Percentiles rank a stretch among this genome's conserved stretches.
phyloP scores from a whole-genome alignment of 208 protist genomes.

The Leishmania aethiopica region DNA sequence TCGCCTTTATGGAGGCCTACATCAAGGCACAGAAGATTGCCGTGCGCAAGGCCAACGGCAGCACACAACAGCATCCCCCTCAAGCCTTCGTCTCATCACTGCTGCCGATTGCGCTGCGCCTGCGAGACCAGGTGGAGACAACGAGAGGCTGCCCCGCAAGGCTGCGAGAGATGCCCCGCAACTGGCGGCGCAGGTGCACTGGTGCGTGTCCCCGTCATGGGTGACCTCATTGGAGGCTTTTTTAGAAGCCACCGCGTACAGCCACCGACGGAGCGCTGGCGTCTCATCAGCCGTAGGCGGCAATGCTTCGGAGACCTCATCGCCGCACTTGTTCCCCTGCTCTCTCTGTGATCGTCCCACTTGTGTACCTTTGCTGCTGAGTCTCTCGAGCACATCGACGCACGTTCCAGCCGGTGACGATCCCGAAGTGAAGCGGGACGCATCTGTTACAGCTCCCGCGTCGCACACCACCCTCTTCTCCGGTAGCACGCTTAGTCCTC shows the following conservation, averaged over 20 bases:
- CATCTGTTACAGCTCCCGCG: neutral
- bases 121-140: no score
- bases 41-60: neutral
- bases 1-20: conserved; percentile 47
- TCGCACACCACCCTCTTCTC: conserved; percentile 80
- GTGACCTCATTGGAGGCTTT: conserved; percentile 29
- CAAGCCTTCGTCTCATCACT: conserved; percentile 12
- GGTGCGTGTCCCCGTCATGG: conserved; percentile 40
- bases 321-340: conserved; percentile 42
- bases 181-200: conserved; percentile 25
- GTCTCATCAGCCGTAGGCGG: neutral
- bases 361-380: conserved; percentile 22
- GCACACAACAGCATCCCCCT: neutral
- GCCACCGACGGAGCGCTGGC: neutral
- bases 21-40: conserved; percentile 20
- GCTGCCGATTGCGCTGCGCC: conserved; percentile 11
- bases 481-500: conserved; percentile 63
- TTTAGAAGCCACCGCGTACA: conserved; percentile 21
- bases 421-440: neutral
- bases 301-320: neutral
- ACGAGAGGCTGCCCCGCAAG: neutral
- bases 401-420: conserved; percentile 8
- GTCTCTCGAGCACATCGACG: conserved; percentile 33
- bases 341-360: conserved; percentile 53
- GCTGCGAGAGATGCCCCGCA: neutral